Conservation (phyloP, 371 early-diverging fungal genomes). For the Lichtheimia corymbifera region DNA sequence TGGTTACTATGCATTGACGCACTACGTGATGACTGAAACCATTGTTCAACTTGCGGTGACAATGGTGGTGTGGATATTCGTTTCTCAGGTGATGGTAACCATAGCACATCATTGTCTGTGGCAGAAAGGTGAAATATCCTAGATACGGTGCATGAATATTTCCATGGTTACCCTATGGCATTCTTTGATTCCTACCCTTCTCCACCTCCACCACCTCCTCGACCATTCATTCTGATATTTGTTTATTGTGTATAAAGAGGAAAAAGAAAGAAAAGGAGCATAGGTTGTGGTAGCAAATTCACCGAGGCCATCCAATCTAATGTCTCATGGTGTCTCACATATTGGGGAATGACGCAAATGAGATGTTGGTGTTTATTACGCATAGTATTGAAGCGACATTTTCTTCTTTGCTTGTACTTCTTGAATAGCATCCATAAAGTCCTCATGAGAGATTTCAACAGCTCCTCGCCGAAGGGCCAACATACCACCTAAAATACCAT, state of each 20-base stretch:
- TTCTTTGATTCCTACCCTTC: background rate
- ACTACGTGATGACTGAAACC: constrained; percentile 13
- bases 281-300: background rate
- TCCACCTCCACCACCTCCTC: background rate
- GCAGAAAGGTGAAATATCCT: background rate
- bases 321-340: background rate
- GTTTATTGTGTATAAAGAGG: background rate
- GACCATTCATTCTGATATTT: no score
- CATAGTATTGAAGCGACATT: constrained; percentile 95
- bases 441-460: constrained; percentile 94
- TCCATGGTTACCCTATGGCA: background rate
- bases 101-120: background rate
- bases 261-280: background rate
- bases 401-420: constrained; percentile 99
- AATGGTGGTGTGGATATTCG: background rate
- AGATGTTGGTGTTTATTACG: constrained; percentile 47
- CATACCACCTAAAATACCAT: constrained; percentile 75
- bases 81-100: background rate
- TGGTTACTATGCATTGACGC: background rate
- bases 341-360: background rate
- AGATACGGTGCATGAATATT: background rate
- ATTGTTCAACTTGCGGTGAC: constrained; percentile 12
- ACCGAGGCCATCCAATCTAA: background rate
- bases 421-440: constrained; percentile 99
- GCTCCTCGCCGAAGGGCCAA: constrained; percentile 95